phyloP scores from a whole-genome alignment of 495 filamentous ascomycete genomes.

The Annulohypoxylon maeteangense region DNA sequence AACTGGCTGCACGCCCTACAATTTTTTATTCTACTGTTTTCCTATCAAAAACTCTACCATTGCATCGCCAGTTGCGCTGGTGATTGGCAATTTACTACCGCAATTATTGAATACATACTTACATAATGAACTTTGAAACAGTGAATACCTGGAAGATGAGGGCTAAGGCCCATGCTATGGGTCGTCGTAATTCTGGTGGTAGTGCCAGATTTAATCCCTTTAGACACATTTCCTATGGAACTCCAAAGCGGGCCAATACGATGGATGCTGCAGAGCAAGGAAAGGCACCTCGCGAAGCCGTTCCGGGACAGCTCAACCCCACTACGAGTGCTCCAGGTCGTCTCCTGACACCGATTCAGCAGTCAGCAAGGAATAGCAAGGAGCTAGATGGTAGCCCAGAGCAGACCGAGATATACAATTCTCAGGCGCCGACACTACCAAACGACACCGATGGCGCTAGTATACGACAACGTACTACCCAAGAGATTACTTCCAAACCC shows the following conservation, averaged over 20 bases:
- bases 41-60: neutral
- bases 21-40: neutral
- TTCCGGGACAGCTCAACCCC: slow-evolving; percentile 28
- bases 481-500: slow-evolving; percentile 4
- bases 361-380: slow-evolving; percentile 28
- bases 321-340: slow-evolving; percentile 40
- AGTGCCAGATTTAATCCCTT: slow-evolving; percentile 50
- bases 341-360: slow-evolving; percentile 36
- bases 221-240: slow-evolving; percentile 43
- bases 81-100: neutral
- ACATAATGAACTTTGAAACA: slow-evolving; percentile 45
- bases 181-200: slow-evolving; percentile 43
- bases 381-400: slow-evolving; percentile 31
- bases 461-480: slow-evolving; percentile 27
- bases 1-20: neutral
- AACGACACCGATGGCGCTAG: slow-evolving; percentile 12
- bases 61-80: neutral
- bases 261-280: slow-evolving; percentile 42
- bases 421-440: slow-evolving; percentile 42
- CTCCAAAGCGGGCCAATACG: slow-evolving; percentile 39
- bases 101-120: slow-evolving; percentile 34
- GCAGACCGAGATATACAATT: slow-evolving; percentile 36
- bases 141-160: slow-evolving; percentile 52
- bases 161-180: slow-evolving; percentile 47
- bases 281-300: slow-evolving; percentile 2